These are phyloP conservation scores for Aspergillus fructus DNA, from an alignment of 2,329 filamentous ascomycete genomes.

Conservation along the genomic window DNA sequence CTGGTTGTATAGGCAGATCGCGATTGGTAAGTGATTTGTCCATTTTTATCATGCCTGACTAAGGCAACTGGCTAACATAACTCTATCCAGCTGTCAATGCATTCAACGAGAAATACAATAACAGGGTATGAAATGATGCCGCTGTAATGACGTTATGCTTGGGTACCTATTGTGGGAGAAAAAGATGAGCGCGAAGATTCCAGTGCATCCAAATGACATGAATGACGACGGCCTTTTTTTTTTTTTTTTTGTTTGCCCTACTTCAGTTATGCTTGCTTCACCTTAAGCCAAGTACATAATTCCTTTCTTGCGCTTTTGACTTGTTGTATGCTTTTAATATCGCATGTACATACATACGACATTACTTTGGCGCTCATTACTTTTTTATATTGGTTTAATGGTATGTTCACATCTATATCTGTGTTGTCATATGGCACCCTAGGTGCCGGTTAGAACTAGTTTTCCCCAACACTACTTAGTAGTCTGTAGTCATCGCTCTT, in stretches of 20 bases:
- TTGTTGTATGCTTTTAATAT: not conserved
- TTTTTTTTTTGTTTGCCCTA: not conserved
- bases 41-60: conserved; percentile 12
- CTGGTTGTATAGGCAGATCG: conserved; percentile 66
- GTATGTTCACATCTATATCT: not conserved
- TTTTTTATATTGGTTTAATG: not conserved
- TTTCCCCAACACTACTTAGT: not conserved
- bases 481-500: too few species aligned
- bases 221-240: not conserved
- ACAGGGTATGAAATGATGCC: conserved; percentile 6
- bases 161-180: not conserved
- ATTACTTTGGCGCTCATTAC: not conserved
- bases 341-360: conserved; percentile 5
- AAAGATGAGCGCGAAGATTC: not conserved
- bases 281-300: not conserved
- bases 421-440: not conserved
- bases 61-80: not conserved
- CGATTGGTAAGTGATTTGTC: conserved; percentile 48
- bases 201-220: not conserved
- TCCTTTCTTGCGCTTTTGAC: not conserved
- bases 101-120: conserved; percentile 66
- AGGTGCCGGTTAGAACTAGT: too few species aligned
- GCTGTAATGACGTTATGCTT: conserved; percentile 12
- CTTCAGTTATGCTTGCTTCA: not conserved
- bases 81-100: conserved; percentile 57